Conservation (phyloP, 768 basidiomycete species). For the Xerocomellus intermedius region DNA sequence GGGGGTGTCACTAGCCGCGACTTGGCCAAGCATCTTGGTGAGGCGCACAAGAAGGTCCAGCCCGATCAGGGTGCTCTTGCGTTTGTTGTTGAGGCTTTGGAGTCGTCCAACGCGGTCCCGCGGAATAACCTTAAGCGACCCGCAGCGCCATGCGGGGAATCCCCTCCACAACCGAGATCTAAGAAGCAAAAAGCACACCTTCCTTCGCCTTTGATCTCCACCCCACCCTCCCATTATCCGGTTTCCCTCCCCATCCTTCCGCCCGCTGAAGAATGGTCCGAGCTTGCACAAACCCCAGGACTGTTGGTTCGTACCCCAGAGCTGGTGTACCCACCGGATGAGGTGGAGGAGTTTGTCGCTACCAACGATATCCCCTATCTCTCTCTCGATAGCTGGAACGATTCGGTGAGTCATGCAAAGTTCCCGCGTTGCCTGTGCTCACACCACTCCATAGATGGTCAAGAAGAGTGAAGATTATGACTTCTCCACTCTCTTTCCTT, state of each 20-base stretch:
- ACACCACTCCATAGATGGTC: slow-evolving; percentile 11
- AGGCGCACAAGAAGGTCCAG: background rate
- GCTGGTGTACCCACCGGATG: slow-evolving; percentile 7
- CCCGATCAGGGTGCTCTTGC: background rate
- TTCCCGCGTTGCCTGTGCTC: background rate
- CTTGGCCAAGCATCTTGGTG: slow-evolving; percentile 21
- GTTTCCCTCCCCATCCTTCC: background rate
- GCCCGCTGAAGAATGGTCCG: background rate
- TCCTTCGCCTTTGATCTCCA: background rate
- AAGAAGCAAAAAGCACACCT: slow-evolving; percentile 3
- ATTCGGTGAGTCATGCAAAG: slow-evolving; percentile 16
- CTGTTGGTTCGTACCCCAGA: slow-evolving; percentile 19
- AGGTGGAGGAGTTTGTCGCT: slow-evolving; percentile 28
- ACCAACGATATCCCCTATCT: slow-evolving; percentile 38
- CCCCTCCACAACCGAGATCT: slow-evolving; percentile 2
- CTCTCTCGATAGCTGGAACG: slow-evolving; percentile 24
- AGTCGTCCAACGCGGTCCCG: background rate
- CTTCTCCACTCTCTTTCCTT: slow-evolving; percentile 11
- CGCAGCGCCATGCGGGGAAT: background rate
- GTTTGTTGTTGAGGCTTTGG: background rate
- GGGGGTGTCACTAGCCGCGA: slow-evolving; percentile 35
- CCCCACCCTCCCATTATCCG: background rate
- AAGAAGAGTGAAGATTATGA: slow-evolving; percentile 1
- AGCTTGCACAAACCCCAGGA: background rate
- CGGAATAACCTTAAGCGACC: slow-evolving; percentile 10